Base-by-base conservation (phyloP, 176 grass and related monocot species). In the Phyllostachys edulis region DNA sequence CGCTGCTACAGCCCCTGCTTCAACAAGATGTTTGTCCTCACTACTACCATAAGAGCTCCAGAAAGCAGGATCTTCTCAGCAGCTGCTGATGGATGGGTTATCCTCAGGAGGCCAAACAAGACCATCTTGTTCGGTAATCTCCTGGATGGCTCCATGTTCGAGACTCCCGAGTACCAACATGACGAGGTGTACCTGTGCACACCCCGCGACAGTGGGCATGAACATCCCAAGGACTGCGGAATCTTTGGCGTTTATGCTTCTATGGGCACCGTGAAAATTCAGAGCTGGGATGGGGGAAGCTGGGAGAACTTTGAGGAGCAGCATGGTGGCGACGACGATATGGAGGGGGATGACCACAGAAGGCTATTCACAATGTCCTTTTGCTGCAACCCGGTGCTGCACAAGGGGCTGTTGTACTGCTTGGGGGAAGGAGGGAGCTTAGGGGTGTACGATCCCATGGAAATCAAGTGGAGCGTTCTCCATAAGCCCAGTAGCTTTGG, bases 301-400 rank as follows among this genome's bases (percentile, higher is more conserved):
- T 21, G 39, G 39, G 1, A 16, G 16, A 20, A 21, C 40, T 63
- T 63, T 63, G 18, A 57, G 55, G 54, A 26, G 40, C 23, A 45
- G 39, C 15, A 17, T 78, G 23, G 20, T 63, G n/a, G 27, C 9
- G 42, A 44, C 9, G 42, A 11, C 9, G 9, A 44, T 11, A 44
- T 44, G 42, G 42, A 44, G 42, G 1, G 42, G 42, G 42, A 44
- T 44, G 42, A 44, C 42, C 42, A 44, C 42, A 9, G 21, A 29
- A 32, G 32, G 14, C 63, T 2, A 0, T 78, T 64, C 15, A 34
- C 7, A 27, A 60, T 26, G 75, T 36, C 59, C 4, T 34, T 0
- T 4, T 64, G 23, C 46, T 79, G 77, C 77, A 79, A 32, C 15
- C 76, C 59, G n/a, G 38, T 63, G 76, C 46, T 79, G 77, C 77